A percentile compares a stretch with the other conserved stretches of the same genome.
phyloP scores from a whole-genome alignment of 2,329 filamentous ascomycete species.

The Aureobasidium sp. region DNA sequence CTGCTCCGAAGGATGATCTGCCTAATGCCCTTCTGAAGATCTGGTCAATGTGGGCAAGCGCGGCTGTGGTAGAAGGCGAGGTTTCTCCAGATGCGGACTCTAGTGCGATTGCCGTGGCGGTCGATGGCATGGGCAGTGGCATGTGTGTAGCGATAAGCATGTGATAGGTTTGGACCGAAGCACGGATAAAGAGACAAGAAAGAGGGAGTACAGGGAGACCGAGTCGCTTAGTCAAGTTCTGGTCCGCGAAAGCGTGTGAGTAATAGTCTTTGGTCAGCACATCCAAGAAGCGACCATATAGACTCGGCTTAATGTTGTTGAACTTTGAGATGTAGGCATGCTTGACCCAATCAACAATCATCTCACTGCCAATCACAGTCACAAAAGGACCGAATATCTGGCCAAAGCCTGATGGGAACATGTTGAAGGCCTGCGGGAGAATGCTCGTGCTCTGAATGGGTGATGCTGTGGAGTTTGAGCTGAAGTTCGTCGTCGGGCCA shows the following conservation, averaged over 20 bases:
- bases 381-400: slow-evolving; percentile 90
- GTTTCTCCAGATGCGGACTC: slow-evolving; percentile 24
- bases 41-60: slow-evolving; percentile 70
- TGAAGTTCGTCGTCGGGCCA: slow-evolving; percentile 22
- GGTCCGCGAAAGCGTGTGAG: slow-evolving; percentile 86
- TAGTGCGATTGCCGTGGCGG: slow-evolving; percentile 45
- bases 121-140: slow-evolving; percentile 59
- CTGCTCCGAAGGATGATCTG: slow-evolving; percentile 58
- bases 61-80: slow-evolving; percentile 69
- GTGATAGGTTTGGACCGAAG: slow-evolving; percentile 91
- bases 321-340: slow-evolving; percentile 98
- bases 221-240: slow-evolving; percentile 80
- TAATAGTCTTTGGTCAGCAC: slow-evolving; percentile 98
- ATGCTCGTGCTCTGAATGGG: slow-evolving; percentile 63
- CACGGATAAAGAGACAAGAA: slow-evolving; percentile 89
- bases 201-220: slow-evolving; percentile 88
- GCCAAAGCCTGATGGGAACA: slow-evolving; percentile 62
- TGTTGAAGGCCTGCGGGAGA: slow-evolving; percentile 82
- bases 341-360: slow-evolving; percentile 94
- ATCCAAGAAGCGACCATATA: slow-evolving; percentile 86
- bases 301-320: slow-evolving; percentile 87
- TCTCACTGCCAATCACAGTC: slow-evolving; percentile 90
- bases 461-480: slow-evolving; percentile 44
- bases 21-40: slow-evolving; percentile 72
- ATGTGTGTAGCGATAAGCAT: slow-evolving; percentile 93